A percentile compares a stretch with the other conserved stretches of the same genome.
These are phyloP conservation scores for Talaromyces ruber DNA, from an alignment of 495 filamentous ascomycete genomes.

Conservation along the genomic window DNA sequence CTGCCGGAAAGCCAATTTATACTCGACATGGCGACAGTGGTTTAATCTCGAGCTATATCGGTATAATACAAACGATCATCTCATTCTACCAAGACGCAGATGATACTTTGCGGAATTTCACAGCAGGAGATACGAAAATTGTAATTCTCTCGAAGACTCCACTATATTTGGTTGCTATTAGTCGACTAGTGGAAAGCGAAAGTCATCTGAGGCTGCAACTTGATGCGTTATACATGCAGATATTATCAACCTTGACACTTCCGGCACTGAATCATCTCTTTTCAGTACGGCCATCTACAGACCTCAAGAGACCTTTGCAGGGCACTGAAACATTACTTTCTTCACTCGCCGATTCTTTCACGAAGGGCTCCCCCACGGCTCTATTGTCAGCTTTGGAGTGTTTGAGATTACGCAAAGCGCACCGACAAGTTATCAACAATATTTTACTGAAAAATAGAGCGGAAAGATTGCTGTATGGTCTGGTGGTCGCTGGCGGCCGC, in stretches of 20 bases:
- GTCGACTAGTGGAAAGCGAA: conserved; percentile 83
- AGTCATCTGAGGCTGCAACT: conserved; percentile 78
- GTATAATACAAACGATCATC: conserved; percentile 95
- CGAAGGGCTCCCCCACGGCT: conserved; percentile 79
- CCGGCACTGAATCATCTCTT: conserved; percentile 86
- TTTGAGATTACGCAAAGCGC: conserved; percentile 74
- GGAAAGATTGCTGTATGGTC: conserved; percentile 76
- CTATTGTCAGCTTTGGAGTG: conserved; percentile 89
- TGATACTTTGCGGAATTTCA: conserved; percentile 71
- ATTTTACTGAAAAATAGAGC: conserved; percentile 69
- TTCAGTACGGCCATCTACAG: conserved; percentile 79
- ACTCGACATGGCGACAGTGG: conserved; percentile 86
- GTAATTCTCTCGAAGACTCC: conserved; percentile 76
- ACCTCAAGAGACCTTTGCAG: conserved; percentile 84
- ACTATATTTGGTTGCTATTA: conserved; percentile 89
- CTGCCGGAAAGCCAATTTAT: conserved; percentile 97
- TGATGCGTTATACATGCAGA: conserved; percentile 95
- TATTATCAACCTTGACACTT: conserved; percentile 87
- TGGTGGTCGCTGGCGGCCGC: conserved; percentile 87
- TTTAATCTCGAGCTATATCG: conserved; percentile 84
- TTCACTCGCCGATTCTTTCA: conserved; percentile 89
- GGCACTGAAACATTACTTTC: conserved; percentile 89
- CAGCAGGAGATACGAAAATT: conserved; percentile 74
- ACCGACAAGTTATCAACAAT: conserved; percentile 79
- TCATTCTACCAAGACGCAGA: conserved; percentile 83